These are phyloP conservation scores for Phytophthora fragariaefolia DNA, from an alignment of 352 stramenopile genomes.

Conservation along the genomic window DNA sequence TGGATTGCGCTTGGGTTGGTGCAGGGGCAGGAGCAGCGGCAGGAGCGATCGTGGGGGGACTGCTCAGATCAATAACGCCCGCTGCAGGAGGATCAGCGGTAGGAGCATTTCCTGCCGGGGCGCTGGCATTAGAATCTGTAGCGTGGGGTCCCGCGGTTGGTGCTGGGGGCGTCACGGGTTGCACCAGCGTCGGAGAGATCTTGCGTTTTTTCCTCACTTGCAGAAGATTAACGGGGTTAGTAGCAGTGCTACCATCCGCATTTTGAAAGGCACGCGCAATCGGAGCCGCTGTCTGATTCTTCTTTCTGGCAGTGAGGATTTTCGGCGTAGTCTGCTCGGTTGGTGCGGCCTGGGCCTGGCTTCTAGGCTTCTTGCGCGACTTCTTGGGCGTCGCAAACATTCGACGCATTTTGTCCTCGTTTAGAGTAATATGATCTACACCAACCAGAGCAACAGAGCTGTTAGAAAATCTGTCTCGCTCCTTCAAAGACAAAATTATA, in stretches of 20 bases:
- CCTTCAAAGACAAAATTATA: not conserved
- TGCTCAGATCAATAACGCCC: not conserved
- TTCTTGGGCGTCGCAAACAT: slow-evolving; percentile 77
- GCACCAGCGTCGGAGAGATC: slow-evolving; percentile 60
- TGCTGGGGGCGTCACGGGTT: slow-evolving; percentile 6
- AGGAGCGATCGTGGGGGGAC: too few relatives aligned
- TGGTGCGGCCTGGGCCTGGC: slow-evolving; percentile 14
- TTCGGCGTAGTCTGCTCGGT: slow-evolving; percentile 35
- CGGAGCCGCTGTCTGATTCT: slow-evolving; percentile 24
- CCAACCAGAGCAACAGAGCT: not conserved
- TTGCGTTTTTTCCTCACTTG: slow-evolving; percentile 87
- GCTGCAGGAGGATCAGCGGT: not conserved
- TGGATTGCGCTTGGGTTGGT: slow-evolving; percentile 11
- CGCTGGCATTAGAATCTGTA: slow-evolving; percentile 1
- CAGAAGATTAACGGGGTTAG: slow-evolving; percentile 61
- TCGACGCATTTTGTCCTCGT: slow-evolving; percentile 53
- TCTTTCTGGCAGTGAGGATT: slow-evolving; percentile 36
- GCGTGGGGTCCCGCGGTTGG: not conserved
- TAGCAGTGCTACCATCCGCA: slow-evolving; percentile 23
- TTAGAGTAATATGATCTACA: slow-evolving; percentile 51
- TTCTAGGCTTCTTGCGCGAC: slow-evolving; percentile 62
- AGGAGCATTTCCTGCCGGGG: slow-evolving; percentile 1
- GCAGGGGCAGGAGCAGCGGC: not conserved
- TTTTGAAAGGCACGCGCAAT: slow-evolving; percentile 32
- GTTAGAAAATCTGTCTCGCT: not conserved